These are phyloP conservation scores for Backusella macrospora DNA, from an alignment of 192 early-diverging fungal genomes.

Conservation along the genomic window DNA sequence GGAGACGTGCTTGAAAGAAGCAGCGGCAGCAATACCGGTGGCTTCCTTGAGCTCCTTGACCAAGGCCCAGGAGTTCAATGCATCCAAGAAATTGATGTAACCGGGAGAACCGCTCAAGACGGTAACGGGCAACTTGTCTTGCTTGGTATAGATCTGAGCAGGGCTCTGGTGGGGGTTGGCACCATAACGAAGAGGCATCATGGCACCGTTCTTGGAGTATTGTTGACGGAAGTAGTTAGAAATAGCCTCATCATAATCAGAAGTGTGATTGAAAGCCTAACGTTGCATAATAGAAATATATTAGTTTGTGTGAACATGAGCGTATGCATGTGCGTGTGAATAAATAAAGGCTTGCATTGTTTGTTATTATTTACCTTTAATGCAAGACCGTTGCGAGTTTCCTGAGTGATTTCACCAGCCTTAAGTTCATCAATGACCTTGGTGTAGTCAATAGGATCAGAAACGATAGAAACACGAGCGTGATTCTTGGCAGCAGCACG, in stretches of 20 bases:
- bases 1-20: slow-evolving; percentile 99
- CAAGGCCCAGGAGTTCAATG: slow-evolving; percentile 95
- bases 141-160: slow-evolving; percentile 86
- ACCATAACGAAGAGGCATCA: slow-evolving; percentile 92
- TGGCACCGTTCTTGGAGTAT: slow-evolving; percentile 76
- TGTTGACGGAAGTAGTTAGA: slow-evolving; percentile 93
- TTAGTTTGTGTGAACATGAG: neutral
- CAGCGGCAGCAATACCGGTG: slow-evolving; percentile 89
- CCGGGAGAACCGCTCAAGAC: slow-evolving; percentile 94
- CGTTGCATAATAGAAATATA: neutral
- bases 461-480: slow-evolving; percentile 88
- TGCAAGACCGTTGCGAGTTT: slow-evolving; percentile 77
- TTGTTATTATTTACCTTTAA: slow-evolving; percentile 61
- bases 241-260: slow-evolving; percentile 95
- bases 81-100: slow-evolving; percentile 98
- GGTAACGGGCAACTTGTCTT: slow-evolving; percentile 81
- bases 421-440: slow-evolving; percentile 77
- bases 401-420: slow-evolving; percentile 64
- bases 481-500: slow-evolving; percentile 99
- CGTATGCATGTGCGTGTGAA: no score
- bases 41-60: slow-evolving; percentile 94
- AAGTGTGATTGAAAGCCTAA: slow-evolving; percentile 91
- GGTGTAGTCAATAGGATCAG: slow-evolving; percentile 92
- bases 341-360: neutral
- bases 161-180: slow-evolving; percentile 99